phyloP scores from a whole-genome alignment of 257 asterid genomes.

The Nicotiana benthamiana region DNA sequence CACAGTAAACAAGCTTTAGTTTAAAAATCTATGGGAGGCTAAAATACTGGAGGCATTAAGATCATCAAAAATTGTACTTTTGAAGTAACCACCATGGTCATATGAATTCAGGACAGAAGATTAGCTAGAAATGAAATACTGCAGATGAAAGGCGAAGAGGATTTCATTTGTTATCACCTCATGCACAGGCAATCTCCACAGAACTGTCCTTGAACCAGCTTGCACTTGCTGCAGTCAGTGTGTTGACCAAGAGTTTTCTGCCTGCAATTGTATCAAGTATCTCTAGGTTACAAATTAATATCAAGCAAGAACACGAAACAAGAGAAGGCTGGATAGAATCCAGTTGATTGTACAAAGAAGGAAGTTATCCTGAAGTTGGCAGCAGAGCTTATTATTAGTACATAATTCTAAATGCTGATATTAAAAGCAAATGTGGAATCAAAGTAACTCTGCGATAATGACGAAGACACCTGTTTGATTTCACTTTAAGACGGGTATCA shows the following conservation, averaged over 20 bases:
- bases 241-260: conserved; percentile 54
- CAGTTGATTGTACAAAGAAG: neutral
- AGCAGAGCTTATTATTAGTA: neutral
- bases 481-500: neutral
- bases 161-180: conserved; percentile 33
- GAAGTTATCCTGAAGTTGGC: neutral
- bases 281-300: neutral
- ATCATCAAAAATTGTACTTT: neutral
- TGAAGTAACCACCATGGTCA: neutral
- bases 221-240: conserved; percentile 56
- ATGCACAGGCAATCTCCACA: conserved; percentile 78
- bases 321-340: neutral
- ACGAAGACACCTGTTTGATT: neutral
- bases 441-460: neutral
- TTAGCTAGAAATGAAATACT: neutral
- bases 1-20: neutral
- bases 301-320: neutral
- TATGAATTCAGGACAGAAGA: neutral
- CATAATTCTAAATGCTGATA: neutral
- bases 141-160: neutral
- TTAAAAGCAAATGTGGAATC: neutral
- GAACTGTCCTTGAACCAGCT: conserved; percentile 36
- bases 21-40: neutral
- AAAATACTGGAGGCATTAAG: neutral
- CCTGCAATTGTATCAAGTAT: conserved; percentile 21